Conservation (phyloP, 305 asterid genomes). For the Solanum hybrid region DNA sequence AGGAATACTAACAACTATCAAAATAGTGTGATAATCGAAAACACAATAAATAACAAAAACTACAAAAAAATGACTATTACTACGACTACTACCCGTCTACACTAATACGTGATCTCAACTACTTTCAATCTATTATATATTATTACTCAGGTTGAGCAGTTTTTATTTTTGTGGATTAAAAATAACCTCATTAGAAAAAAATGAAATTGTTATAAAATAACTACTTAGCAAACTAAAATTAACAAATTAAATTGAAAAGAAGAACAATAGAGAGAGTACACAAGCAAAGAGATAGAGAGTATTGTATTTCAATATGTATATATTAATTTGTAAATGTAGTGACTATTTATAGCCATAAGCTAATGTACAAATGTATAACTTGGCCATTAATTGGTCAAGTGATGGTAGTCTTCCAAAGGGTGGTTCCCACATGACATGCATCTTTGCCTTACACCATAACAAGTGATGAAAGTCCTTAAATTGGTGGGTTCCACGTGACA, state of each 20-base stretch:
- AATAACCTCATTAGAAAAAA: not conserved
- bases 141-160: not conserved
- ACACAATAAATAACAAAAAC: not conserved
- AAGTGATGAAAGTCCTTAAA: not conserved
- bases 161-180: not conserved
- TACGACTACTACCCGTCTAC: not conserved
- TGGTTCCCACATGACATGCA: not conserved
- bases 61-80: not conserved
- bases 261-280: no score
- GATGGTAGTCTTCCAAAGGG: not conserved
- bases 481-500: not conserved
- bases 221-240: no score
- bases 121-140: not conserved
- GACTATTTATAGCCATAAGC: no score
- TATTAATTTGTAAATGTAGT: no score
- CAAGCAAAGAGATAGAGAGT: no score
- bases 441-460: not conserved
- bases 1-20: not conserved
- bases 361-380: no score
- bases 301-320: no score
- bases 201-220: not conserved
- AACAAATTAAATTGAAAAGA: no score
- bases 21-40: no score
- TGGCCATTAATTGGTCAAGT: not conserved
- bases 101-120: not conserved